phyloP scores from a whole-genome alignment of 495 filamentous ascomycete genomes.

The Evansstolkia leycettana region DNA sequence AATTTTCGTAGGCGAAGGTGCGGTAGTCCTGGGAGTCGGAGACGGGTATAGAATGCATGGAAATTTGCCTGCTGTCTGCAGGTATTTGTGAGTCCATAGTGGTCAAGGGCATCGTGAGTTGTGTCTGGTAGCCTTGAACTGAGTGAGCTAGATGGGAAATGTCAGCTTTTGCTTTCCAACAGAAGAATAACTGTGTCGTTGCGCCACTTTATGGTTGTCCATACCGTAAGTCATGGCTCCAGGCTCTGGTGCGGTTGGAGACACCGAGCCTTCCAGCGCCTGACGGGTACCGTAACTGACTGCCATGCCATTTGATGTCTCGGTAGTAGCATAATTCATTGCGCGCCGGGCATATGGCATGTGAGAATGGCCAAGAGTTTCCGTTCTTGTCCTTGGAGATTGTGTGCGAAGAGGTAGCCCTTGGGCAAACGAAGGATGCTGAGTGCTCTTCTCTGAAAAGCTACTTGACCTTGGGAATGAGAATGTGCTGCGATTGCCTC shows the following conservation, averaged over 20 bases:
- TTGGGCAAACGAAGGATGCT: conserved; percentile 15
- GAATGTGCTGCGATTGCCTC: conserved; percentile 21
- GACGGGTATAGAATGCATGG: conserved; percentile 21
- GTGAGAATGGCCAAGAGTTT: conserved; percentile 12
- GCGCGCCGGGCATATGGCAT: conserved; percentile 24
- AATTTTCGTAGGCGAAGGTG: conserved; percentile 23
- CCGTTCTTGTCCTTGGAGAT: conserved; percentile 18
- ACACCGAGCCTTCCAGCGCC: conserved; percentile 27
- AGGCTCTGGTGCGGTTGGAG: conserved; percentile 20
- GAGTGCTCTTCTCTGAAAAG: conserved; percentile 24
- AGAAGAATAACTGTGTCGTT: not conserved
- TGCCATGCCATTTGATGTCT: conserved; percentile 18
- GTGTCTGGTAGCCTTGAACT: conserved; percentile 21
- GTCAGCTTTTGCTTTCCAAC: too few relatives aligned
- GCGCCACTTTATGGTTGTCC: conserved; percentile 17
- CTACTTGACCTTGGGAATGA: conserved; percentile 30
- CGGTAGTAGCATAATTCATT: conserved; percentile 22
- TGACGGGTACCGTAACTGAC: conserved; percentile 21
- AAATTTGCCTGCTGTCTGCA: conserved; percentile 16
- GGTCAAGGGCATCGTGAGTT: conserved; percentile 18
- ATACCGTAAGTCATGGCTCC: conserved; percentile 18
- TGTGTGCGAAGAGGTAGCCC: conserved; percentile 22
- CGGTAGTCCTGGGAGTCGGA: conserved; percentile 25
- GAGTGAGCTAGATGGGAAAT: conserved; percentile 15
- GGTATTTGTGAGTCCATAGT: conserved; percentile 24